Base-by-base conservation (phyloP, 2,329 filamentous ascomycete genomes). In the Xylariales sp. region DNA sequence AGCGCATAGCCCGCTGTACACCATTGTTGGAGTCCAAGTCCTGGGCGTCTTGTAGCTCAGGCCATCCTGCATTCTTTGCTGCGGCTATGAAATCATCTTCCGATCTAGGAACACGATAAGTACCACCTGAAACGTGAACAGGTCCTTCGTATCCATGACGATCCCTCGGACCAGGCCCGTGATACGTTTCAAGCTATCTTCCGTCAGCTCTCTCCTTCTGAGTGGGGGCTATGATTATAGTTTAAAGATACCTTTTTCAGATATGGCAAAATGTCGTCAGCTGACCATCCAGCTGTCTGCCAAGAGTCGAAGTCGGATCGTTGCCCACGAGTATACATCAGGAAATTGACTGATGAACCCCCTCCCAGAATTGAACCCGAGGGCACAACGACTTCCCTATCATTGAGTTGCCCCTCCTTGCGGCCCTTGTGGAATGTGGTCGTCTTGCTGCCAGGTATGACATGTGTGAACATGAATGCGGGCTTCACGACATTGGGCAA, bases 311-410 rank as follows among this genome's bases (percentile, higher is more conserved):
- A 79, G 59, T 81, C 80, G 23, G 72, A 70, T 30, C 73, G 68
- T 62, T 80, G 77, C 10, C 73, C 76, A 8, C 79, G 71, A 1
- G 68, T 71, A 59, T 74, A 73, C 76, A 84, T 82, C 79, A 83
- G 80, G 68, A 83, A 81, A 64, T 85, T 85, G 39, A 85, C 82
- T 0, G 82, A 82, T 1, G 80, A 83, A 4, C 86, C 86, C n/a
- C 87, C 87, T 34, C 87, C 87, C 0, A 89, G 79, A 0, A 83
- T 81, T 23, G 84, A 83, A 3, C 79, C 81, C 3, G 73, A 67
- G 0, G 79, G 78, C 0, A 83, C 77, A 14, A 82, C 76, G 1
- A 75, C 78, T 63, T 81, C 80, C 7, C 85, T 78, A 28, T 81
- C 79, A 49, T 79, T 82, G 2, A 87, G 80, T 41, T 84, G 74